Evolutionary conservation across 1,139 yeast genomes (phyloP).

Genomic region (Pichia sp.): DNA sequence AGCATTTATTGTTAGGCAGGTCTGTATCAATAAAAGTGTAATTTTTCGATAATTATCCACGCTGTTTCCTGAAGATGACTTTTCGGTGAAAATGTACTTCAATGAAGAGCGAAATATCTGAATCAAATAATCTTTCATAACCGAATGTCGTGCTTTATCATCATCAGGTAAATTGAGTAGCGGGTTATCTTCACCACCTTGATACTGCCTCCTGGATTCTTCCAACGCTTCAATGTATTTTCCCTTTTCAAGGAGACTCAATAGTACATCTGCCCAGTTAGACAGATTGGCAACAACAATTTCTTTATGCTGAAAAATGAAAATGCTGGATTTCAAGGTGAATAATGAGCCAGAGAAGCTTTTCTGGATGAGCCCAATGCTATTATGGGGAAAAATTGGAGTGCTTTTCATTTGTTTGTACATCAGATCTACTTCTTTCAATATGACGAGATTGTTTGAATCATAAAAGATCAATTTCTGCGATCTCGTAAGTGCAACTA

Average conservation of each 20-base stretch:
- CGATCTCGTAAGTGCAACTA: constrained; percentile 50
- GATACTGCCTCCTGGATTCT: constrained; percentile 51
- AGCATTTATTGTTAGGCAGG: constrained; percentile 37
- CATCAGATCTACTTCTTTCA: constrained; percentile 41
- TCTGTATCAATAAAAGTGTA: constrained; percentile 34
- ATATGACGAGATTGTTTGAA: constrained; percentile 35
- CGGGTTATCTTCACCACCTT: constrained; percentile 44
- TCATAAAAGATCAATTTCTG: constrained; percentile 43
- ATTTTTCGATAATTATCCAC: neutral
- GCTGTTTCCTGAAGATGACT: constrained; percentile 5
- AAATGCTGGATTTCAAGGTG: constrained; percentile 42
- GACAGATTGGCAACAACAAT: constrained; percentile 53
- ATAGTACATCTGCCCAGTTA: constrained; percentile 70
- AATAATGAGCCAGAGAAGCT: constrained; percentile 35
- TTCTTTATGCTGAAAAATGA: constrained; percentile 47
- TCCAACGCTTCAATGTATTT: constrained; percentile 53
- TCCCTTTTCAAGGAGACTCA: constrained; percentile 44
- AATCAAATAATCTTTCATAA: constrained; percentile 52
- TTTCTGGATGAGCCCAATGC: constrained; percentile 19
- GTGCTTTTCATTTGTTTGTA: constrained; percentile 38
- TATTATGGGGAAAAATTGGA: constrained; percentile 11
- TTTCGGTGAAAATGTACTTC: constrained; percentile 36
- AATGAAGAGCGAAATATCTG: constrained; percentile 54
- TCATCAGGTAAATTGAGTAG: constrained; percentile 53
- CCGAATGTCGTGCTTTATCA: constrained; percentile 38